phyloP scores from a whole-genome alignment of 2,329 filamentous ascomycete species.

The Diaporthe citri region DNA sequence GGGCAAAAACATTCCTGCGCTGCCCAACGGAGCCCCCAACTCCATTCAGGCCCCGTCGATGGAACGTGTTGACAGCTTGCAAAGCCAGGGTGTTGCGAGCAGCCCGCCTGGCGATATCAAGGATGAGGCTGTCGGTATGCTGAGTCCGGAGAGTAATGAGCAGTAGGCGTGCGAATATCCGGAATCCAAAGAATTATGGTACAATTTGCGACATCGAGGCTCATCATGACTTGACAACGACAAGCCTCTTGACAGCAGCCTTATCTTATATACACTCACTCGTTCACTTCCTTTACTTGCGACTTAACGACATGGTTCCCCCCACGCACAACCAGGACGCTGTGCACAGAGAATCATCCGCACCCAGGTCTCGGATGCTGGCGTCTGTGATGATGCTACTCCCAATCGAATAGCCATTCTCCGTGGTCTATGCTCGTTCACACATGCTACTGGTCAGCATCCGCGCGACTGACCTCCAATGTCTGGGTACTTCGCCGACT shows the following conservation, averaged over 20 bases:
- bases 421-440: background rate
- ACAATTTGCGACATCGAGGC: background rate
- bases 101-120: slow-evolving; percentile 70
- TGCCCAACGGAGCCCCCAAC: slow-evolving; percentile 55
- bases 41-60: slow-evolving; percentile 61
- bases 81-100: slow-evolving; percentile 69
- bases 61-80: slow-evolving; percentile 70
- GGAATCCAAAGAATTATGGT: background rate
- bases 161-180: slow-evolving; percentile 46
- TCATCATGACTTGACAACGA: background rate
- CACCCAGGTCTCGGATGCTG: background rate
- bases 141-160: slow-evolving; percentile 85
- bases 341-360: background rate
- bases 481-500: background rate
- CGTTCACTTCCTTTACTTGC: background rate
- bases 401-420: background rate
- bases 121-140: slow-evolving; percentile 79
- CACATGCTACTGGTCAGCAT: background rate
- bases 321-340: no score
- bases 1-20: slow-evolving; percentile 53
- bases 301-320: background rate
- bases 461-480: background rate
- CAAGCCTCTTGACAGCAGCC: background rate
- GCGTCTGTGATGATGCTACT: background rate
- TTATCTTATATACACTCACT: background rate